phyloP scores from a whole-genome alignment of 768 basidiomycete genomes.

The Tremella yokohamensis region DNA sequence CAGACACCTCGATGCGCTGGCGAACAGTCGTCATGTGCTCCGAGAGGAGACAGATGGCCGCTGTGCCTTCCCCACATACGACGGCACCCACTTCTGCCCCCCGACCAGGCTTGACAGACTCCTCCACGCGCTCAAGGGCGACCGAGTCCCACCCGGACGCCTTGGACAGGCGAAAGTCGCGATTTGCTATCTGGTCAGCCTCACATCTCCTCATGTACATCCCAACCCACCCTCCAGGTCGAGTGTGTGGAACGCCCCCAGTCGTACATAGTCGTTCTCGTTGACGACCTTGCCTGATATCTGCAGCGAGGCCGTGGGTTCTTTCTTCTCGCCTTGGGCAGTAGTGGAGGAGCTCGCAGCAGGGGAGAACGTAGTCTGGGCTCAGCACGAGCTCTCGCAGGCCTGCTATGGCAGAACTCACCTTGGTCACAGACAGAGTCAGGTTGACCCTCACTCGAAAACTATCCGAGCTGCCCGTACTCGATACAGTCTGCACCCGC shows the following conservation, averaged over 20 bases:
- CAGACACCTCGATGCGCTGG: slow-evolving; percentile 79
- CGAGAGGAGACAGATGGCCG: slow-evolving; percentile 88
- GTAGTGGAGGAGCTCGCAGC: slow-evolving; percentile 55
- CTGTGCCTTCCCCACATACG: slow-evolving; percentile 92
- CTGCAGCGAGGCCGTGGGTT: slow-evolving; percentile 60
- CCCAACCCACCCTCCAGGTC: slow-evolving; percentile 65
- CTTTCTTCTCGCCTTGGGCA: slow-evolving; percentile 42
- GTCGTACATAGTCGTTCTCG: slow-evolving; percentile 83
- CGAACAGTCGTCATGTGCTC: slow-evolving; percentile 94
- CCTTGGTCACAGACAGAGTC: slow-evolving; percentile 71
- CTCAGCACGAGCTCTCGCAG: no score
- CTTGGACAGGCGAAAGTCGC: slow-evolving; percentile 87
- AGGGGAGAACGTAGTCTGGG: slow-evolving; percentile 64
- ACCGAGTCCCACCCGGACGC: slow-evolving; percentile 80
- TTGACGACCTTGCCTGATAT: slow-evolving; percentile 78
- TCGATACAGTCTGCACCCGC: slow-evolving; percentile 82
- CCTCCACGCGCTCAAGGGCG: slow-evolving; percentile 72
- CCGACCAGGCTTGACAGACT: slow-evolving; percentile 84
- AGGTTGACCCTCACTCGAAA: slow-evolving; percentile 79
- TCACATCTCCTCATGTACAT: not conserved
- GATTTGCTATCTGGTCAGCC: slow-evolving; percentile 56
- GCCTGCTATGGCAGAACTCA: slow-evolving; percentile 51
- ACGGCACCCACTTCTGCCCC: slow-evolving; percentile 96
- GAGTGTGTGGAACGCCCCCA: slow-evolving; percentile 91
- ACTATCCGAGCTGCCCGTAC: slow-evolving; percentile 91